These are phyloP conservation scores for Tirmania nivea DNA, from an alignment of 495 filamentous ascomycete species.

Conservation along the genomic window DNA sequence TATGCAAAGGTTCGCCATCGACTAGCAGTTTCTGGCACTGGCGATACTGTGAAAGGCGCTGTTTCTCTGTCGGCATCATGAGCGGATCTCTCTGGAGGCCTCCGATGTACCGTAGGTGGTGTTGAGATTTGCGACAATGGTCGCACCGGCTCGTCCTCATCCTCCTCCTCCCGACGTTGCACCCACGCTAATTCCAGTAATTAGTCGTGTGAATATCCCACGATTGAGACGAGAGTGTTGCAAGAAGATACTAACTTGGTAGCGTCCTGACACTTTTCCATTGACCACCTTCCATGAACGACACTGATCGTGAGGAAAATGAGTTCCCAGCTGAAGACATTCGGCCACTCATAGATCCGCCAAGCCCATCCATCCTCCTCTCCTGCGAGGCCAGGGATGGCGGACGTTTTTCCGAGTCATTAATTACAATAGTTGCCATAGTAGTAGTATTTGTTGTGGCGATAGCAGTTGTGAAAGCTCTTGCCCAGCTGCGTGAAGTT, in stretches of 20 bases:
- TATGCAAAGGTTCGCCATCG: constrained; percentile 40
- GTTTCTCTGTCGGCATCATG: constrained; percentile 19
- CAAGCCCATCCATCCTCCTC: constrained; percentile 9
- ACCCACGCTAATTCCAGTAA: constrained; percentile 12
- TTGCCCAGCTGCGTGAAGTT: too few relatives aligned
- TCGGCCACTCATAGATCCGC: constrained; percentile 9
- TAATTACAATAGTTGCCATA: constrained; percentile 7
- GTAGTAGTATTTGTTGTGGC: constrained; percentile 1
- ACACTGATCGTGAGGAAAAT: constrained; percentile 13
- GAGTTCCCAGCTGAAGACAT: constrained; percentile 18
- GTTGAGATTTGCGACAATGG: constrained; percentile 2
- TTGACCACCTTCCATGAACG: constrained; percentile 8
- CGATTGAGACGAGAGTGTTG: constrained; percentile 1
- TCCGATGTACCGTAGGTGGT: constrained; percentile 15
- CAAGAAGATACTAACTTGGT: constrained; percentile 17
- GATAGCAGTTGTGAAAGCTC: too few relatives aligned
- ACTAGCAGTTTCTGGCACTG: constrained; percentile 25
- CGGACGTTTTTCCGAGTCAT: constrained; percentile 8
- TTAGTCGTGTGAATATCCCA: background rate
- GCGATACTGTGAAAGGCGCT: constrained; percentile 16
- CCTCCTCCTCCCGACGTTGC: constrained; percentile 16
- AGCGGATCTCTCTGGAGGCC: constrained; percentile 16
- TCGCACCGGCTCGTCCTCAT: constrained; percentile 7
- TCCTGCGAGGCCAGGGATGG: constrained; percentile 10
- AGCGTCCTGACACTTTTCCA: constrained; percentile 19